Percentiles rank a stretch among this genome's conserved stretches.
Conservation (phyloP, 805 yeast genomes). For the Nakazawaea ernobii region DNA sequence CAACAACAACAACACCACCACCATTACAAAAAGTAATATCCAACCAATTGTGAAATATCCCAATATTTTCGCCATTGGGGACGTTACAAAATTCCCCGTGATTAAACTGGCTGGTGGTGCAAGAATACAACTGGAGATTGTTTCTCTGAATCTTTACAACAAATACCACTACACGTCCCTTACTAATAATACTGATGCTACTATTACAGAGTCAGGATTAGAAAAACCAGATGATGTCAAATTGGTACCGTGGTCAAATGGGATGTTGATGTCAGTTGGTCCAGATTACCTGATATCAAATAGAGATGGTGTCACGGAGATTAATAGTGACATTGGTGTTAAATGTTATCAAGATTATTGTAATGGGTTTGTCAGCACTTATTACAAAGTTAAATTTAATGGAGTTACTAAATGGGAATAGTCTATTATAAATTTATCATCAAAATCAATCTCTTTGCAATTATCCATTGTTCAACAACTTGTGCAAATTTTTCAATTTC, state of each 20-base stretch:
- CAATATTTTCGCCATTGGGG: slow-evolving; percentile 33
- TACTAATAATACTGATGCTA: background rate
- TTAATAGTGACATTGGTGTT: background rate
- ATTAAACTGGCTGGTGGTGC: slow-evolving; percentile 39
- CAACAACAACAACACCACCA: too few relatives aligned
- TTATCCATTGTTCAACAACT: background rate
- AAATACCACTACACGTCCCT: background rate
- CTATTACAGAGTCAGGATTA: background rate
- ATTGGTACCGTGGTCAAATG: slow-evolving; percentile 1
- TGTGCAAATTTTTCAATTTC: background rate
- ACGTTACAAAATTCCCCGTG: slow-evolving; percentile 28
- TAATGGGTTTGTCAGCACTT: slow-evolving; percentile 5
- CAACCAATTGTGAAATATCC: slow-evolving; percentile 16
- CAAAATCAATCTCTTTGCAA: too few relatives aligned
- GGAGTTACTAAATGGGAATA: slow-evolving; percentile 3
- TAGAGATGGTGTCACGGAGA: background rate
- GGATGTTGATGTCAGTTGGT: slow-evolving; percentile 3
- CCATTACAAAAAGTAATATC: too few relatives aligned
- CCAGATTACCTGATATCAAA: background rate
- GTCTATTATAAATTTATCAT: background rate
- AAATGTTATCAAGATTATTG: slow-evolving; percentile 5
- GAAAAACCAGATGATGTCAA: background rate
- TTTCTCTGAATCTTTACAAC: slow-evolving; percentile 16
- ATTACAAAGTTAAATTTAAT: slow-evolving; percentile 1
- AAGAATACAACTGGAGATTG: slow-evolving; percentile 20